These are phyloP conservation scores for Penicillium sclerotigenum DNA, from an alignment of 2,329 filamentous ascomycete species.

Conservation along the genomic window DNA sequence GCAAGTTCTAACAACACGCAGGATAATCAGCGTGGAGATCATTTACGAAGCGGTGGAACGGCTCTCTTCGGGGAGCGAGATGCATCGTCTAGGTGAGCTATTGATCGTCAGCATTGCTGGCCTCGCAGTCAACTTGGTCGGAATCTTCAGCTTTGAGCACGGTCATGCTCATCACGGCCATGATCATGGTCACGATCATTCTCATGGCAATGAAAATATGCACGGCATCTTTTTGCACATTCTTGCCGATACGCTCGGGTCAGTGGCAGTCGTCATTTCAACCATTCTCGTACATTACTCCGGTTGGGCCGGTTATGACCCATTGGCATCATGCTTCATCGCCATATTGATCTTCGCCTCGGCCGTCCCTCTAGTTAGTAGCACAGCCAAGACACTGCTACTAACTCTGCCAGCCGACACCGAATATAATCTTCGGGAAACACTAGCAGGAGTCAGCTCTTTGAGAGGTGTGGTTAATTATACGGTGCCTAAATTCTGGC, in stretches of 20 bases:
- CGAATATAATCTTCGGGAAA: slow-evolving; percentile 85
- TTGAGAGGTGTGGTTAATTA: slow-evolving; percentile 84
- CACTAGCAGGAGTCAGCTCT: slow-evolving; percentile 75
- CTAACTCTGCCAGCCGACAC: slow-evolving; percentile 79
- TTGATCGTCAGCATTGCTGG: slow-evolving; percentile 85
- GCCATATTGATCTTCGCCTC: slow-evolving; percentile 91
- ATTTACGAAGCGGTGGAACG: slow-evolving; percentile 91
- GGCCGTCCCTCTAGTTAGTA: slow-evolving; percentile 80
- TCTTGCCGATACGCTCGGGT: slow-evolving; percentile 89
- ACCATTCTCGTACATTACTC: slow-evolving; percentile 83
- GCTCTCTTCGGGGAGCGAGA: slow-evolving; percentile 76
- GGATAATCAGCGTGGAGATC: slow-evolving; percentile 91
- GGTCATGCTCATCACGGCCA: slow-evolving; percentile 56
- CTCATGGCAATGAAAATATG: slow-evolving; percentile 93
- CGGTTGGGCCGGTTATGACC: slow-evolving; percentile 92
- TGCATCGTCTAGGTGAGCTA: slow-evolving; percentile 79
- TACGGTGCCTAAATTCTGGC: slow-evolving; percentile 85
- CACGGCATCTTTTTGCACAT: slow-evolving; percentile 95
- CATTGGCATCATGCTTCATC: slow-evolving; percentile 88
- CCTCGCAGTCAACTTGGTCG: slow-evolving; percentile 84
- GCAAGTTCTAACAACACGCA: slow-evolving; percentile 38
- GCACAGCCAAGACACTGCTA: slow-evolving; percentile 76
- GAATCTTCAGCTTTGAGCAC: slow-evolving; percentile 79
- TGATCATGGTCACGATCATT: slow-evolving; percentile 46
- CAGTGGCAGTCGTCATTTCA: slow-evolving; percentile 88